phyloP scores from a whole-genome alignment of 306 rosid genomes.

The Cucurbita moschata region DNA sequence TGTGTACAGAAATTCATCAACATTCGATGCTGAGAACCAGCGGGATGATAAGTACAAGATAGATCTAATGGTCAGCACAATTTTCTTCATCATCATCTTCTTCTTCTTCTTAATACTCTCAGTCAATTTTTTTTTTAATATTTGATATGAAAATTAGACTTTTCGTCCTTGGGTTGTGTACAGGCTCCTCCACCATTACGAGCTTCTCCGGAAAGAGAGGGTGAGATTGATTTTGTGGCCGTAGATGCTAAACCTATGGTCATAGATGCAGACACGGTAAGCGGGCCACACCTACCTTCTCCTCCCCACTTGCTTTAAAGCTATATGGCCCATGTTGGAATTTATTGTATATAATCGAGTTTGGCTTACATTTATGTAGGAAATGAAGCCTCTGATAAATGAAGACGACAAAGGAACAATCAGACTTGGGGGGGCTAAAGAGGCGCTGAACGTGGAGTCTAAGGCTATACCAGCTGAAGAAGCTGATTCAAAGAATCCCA shows the following conservation, averaged over 20 bases:
- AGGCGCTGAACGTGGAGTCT: conserved; percentile 25
- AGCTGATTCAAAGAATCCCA: conserved; percentile 28
- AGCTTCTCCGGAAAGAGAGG: conserved; percentile 82
- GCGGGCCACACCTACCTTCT: conserved; percentile 27
- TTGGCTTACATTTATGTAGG: conserved; percentile 31
- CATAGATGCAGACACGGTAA: conserved; percentile 46
- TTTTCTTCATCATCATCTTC: background rate
- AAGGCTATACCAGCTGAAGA: conserved; percentile 31
- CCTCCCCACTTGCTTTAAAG: background rate
- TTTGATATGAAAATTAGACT: background rate
- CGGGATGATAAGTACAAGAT: conserved; percentile 71
- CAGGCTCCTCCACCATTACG: conserved; percentile 73
- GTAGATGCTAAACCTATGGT: conserved; percentile 35
- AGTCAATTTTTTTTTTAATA: background rate
- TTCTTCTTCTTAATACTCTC: background rate
- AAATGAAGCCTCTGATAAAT: conserved; percentile 32
- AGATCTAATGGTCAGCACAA: conserved; percentile 78
- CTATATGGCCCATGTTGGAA: background rate
- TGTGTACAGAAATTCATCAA: conserved; percentile 33
- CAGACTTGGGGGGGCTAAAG: conserved; percentile 31
- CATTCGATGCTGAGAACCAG: conserved; percentile 32
- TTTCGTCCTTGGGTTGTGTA: background rate
- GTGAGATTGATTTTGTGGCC: conserved; percentile 36
- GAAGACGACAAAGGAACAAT: conserved; percentile 37
- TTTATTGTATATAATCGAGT: background rate